Conservation (phyloP, 345 rosid genomes). For the Linum trigynum region DNA sequence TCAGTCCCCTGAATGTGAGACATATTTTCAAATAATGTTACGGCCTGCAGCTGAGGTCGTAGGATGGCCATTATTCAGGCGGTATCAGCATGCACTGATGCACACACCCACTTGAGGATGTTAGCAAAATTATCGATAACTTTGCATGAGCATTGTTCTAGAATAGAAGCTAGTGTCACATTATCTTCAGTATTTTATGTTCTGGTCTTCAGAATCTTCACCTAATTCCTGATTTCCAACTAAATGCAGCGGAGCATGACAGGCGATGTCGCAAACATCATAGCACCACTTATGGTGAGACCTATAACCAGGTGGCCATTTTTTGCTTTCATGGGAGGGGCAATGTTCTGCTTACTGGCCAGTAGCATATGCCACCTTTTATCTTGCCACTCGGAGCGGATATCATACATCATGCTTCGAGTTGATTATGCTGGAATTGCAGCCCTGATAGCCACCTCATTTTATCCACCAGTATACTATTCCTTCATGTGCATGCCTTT, state of each 20-base stretch:
- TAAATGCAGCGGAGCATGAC: slow-evolving; percentile 48
- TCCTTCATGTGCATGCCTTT: slow-evolving; percentile 90
- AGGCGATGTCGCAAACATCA: slow-evolving; percentile 66
- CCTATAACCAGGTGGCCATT: slow-evolving; percentile 95
- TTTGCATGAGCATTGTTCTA: neutral
- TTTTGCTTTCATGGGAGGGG: slow-evolving; percentile 81
- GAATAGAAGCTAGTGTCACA: neutral
- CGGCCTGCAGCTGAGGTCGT: neutral
- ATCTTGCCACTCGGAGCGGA: slow-evolving; percentile 75
- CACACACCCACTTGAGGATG: neutral
- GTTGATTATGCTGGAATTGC: slow-evolving; percentile 87
- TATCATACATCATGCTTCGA: slow-evolving; percentile 84
- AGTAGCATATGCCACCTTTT: slow-evolving; percentile 87
- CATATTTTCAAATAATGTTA: neutral
- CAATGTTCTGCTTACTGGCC: slow-evolving; percentile 88
- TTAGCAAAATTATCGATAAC: neutral
- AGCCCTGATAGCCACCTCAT: slow-evolving; percentile 79
- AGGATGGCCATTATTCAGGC: too few relatives aligned
- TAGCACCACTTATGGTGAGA: slow-evolving; percentile 61
- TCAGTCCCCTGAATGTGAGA: neutral
- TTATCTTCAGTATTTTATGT: neutral
- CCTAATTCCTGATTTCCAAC: slow-evolving; percentile 13
- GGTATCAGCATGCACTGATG: neutral
- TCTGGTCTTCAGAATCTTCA: slow-evolving; percentile 7
- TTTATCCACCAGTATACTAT: slow-evolving; percentile 82